These are phyloP conservation scores for Komagataea norvegica DNA, from an alignment of 1,139 yeast species.

Conservation along the genomic window DNA sequence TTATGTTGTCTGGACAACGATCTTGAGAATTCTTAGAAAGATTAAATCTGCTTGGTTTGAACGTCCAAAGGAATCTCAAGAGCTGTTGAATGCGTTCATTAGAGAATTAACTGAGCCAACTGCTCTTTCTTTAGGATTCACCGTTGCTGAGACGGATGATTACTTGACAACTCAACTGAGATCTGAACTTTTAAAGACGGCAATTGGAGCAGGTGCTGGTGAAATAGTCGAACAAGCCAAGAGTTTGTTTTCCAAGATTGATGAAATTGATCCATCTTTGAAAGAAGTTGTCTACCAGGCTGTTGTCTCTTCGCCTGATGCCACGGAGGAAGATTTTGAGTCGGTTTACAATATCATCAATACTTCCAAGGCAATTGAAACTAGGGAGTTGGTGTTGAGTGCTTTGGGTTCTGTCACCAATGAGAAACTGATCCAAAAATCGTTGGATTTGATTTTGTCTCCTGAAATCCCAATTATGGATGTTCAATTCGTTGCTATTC, in stretches of 20 bases:
- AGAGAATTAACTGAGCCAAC: slow-evolving; percentile 41
- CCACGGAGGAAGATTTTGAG: slow-evolving; percentile 43
- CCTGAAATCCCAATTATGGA: slow-evolving; percentile 63
- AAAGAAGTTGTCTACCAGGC: slow-evolving; percentile 51
- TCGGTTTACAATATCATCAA: slow-evolving; percentile 45
- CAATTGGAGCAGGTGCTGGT: slow-evolving; percentile 48
- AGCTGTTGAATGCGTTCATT: slow-evolving; percentile 39
- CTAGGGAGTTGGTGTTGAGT: slow-evolving; percentile 58
- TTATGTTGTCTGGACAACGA: slow-evolving; percentile 63
- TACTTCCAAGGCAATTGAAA: slow-evolving; percentile 58
- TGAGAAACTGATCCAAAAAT: slow-evolving; percentile 28
- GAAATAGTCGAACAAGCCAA: slow-evolving; percentile 45
- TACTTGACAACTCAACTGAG: slow-evolving; percentile 50
- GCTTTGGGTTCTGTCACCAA: slow-evolving; percentile 57
- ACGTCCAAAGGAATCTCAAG: slow-evolving; percentile 35
- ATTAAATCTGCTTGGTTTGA: slow-evolving; percentile 46
- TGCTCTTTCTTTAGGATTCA: slow-evolving; percentile 36
- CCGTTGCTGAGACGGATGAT: slow-evolving; percentile 32
- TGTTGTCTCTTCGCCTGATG: slow-evolving; percentile 36
- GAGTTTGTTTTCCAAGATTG: slow-evolving; percentile 36
- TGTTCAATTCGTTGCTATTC: slow-evolving; percentile 45
- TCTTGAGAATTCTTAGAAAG: slow-evolving; percentile 41
- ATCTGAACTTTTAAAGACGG: slow-evolving; percentile 45
- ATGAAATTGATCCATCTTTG: slow-evolving; percentile 51
- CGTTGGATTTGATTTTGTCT: slow-evolving; percentile 24